Evolutionary conservation across 2,329 filamentous ascomycete species (phyloP), one percentile per base, ranked within the genome.

Genomic region (Pseudocercospora crystallina): DNA sequence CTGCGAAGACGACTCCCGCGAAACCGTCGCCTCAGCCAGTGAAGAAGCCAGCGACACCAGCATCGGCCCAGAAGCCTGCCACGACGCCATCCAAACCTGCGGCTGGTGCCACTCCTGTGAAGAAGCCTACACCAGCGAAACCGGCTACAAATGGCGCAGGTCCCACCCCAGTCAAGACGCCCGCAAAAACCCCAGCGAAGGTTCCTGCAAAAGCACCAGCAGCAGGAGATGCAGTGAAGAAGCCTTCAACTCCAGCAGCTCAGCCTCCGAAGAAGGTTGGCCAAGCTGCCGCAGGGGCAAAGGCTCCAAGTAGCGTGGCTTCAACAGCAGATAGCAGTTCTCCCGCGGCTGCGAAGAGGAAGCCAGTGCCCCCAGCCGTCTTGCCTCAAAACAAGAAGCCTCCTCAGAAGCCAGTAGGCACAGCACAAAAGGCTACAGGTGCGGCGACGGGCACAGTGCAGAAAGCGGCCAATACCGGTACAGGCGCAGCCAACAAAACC

Each of bases 401-500:
- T 32, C 10, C 31, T 30, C 32, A 60, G 26, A 42, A 42, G 11
- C 46, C 54, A n/a, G 49, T 52, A 1, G 52, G 49, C 13, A 53
- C 58, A 15, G 54, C 60, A 12, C 54, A 60, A 38, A 62, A 62
- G 20, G 52, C 47, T 15, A 60, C 61, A 12, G 50, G 47, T 20
- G 52, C 53, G 37, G 61, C 59, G 2, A 62, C 62, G 38, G 59
- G 57, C 12, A 57, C 62, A 9, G 57, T 60, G 5, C 61, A 65
- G 45, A 66, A 65, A 36, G 57, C 56, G n/a, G 54, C 59, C 15
- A 56, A 59, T 38, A 47, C 50, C 8, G 64, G 59, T 20, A 52
- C 57, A 5, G 54, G 51, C 11, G 57, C 61, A 9, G 60, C 61
- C n/a, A 61, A 62, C 49, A 67, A 66, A 46, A 56, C 51, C 31